phyloP scores from a whole-genome alignment of 1,284 basidiomycete species.

The Ceratobasidium sp. region DNA sequence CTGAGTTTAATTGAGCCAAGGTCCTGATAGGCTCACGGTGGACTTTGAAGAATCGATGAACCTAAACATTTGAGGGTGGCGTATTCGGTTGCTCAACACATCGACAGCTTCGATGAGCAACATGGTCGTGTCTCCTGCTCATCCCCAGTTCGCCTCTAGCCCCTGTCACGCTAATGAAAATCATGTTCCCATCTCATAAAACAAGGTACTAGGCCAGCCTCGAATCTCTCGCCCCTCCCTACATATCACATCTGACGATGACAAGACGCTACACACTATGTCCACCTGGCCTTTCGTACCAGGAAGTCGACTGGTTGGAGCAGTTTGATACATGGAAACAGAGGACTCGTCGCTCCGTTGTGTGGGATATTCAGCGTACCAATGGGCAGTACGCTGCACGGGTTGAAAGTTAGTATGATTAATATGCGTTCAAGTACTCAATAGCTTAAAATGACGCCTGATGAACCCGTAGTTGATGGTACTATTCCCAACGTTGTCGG shows the following conservation, averaged over 20 bases:
- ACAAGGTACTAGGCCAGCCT: neutral
- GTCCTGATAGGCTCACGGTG: too few relatives aligned
- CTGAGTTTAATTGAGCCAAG: too few relatives aligned
- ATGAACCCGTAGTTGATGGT: slow-evolving; percentile 2
- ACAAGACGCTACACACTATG: slow-evolving; percentile 5
- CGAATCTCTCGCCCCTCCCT: neutral
- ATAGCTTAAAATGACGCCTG: neutral
- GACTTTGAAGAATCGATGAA: too few relatives aligned
- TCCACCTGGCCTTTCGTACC: neutral
- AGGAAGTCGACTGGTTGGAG: slow-evolving; percentile 25
- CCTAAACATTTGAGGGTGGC: too few relatives aligned
- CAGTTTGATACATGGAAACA: slow-evolving; percentile 38
- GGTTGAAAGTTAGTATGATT: slow-evolving; percentile 7
- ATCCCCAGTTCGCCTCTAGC: neutral
- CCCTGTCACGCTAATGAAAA: too few relatives aligned
- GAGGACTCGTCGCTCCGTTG: neutral
- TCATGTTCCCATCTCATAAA: neutral
- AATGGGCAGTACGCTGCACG: neutral
- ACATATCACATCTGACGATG: neutral
- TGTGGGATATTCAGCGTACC: slow-evolving; percentile 12
- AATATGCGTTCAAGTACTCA: neutral
- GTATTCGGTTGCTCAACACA: too few relatives aligned
- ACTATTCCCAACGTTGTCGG: neutral
- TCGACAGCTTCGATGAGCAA: neutral
- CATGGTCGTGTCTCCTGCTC: neutral